A percentile compares a stretch with the other conserved stretches of the same genome.
Evolutionary conservation across 169 alveolate genomes (phyloP).

Genomic region (Plasmodium sp.): DNA sequence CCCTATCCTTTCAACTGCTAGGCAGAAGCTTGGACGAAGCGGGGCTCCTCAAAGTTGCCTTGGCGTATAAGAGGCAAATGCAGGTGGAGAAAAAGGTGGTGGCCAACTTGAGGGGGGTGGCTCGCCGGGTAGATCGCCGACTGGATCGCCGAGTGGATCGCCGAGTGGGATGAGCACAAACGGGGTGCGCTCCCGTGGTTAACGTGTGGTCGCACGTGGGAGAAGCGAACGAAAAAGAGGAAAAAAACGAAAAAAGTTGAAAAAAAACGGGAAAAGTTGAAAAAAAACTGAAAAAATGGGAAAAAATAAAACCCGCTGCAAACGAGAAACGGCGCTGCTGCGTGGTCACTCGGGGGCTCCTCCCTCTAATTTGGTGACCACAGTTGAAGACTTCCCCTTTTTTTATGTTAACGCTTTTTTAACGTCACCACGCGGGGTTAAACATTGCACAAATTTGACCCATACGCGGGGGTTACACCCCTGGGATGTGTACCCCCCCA

Average conservation of each 20-base stretch:
- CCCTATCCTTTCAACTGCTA: constrained; percentile 31
- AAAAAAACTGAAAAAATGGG: background rate
- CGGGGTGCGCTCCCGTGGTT: background rate
- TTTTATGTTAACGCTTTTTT: background rate
- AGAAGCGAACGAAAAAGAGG: too few species aligned
- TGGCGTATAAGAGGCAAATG: constrained; percentile 35
- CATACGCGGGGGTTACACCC: background rate
- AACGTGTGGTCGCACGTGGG: background rate
- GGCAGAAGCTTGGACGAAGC: constrained; percentile 7
- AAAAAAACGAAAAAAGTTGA: too few species aligned
- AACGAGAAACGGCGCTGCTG: background rate
- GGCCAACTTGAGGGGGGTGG: constrained; percentile 3
- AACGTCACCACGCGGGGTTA: background rate
- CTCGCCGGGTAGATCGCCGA: background rate
- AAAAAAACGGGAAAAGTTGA: background rate
- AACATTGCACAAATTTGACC: background rate
- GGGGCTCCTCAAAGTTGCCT: constrained; percentile 44
- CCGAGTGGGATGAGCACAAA: background rate
- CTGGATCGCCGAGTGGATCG: background rate
- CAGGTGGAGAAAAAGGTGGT: constrained; percentile 14
- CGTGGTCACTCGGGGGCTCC: background rate
- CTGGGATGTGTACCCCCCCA: background rate
- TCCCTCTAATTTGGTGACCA: background rate
- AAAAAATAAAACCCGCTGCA: background rate
- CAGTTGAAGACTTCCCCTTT: background rate